A percentile compares a stretch with the other conserved stretches of the same genome.
Conservation (phyloP, 345 rosid species). For the Cardamine resedifolia region DNA sequence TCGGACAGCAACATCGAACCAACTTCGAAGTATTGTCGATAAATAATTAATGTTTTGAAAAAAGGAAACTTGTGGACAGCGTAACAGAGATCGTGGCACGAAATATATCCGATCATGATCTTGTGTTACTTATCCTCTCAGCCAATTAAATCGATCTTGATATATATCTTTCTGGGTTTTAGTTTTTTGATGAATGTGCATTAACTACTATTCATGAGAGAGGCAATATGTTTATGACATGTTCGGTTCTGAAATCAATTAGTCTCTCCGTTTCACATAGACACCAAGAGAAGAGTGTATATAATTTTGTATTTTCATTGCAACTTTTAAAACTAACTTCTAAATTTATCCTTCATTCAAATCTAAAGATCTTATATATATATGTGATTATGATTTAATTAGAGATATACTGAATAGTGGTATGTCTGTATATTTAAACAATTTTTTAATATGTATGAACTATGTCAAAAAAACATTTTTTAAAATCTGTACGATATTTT, state of each 20-base stretch:
- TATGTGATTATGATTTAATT: too few relatives aligned
- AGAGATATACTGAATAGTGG: too few relatives aligned
- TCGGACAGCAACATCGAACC: conserved; percentile 42
- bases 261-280: too few relatives aligned
- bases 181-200: conserved; percentile 14
- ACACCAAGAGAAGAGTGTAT: too few relatives aligned
- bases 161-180: conserved; percentile 12
- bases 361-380: too few relatives aligned
- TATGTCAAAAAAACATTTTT: too few relatives aligned
- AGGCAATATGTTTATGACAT: conserved; percentile 9
- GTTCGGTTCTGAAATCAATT: conserved; percentile 18
- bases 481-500: too few relatives aligned
- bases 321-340: too few relatives aligned
- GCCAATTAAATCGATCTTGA: conserved; percentile 24
- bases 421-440: too few relatives aligned
- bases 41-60: neutral
- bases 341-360: too few relatives aligned
- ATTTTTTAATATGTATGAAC: too few relatives aligned
- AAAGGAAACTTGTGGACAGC: conserved; percentile 37
- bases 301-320: too few relatives aligned
- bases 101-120: conserved; percentile 32
- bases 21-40: conserved; percentile 35
- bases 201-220: neutral
- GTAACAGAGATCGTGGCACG: conserved; percentile 34
- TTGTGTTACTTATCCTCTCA: conserved; percentile 19